Evolutionary conservation across 306 rosid species (phyloP).

Genomic region (Lathyrus aphaca): DNA sequence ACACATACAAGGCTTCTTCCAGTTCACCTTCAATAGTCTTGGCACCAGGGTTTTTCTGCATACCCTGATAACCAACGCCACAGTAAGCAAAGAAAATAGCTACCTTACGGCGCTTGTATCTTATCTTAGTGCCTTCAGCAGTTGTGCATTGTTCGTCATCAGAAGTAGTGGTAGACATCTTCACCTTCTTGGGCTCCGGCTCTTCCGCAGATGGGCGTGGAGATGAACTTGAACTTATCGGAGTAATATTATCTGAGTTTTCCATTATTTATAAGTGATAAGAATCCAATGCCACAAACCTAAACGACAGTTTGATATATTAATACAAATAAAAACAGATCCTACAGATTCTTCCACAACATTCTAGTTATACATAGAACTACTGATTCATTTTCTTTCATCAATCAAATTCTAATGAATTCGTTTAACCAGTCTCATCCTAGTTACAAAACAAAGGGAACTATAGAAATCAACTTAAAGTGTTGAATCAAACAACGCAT

Average conservation of each 20-base stretch:
- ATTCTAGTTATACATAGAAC: background rate
- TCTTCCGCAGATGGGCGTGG: conserved; percentile 46
- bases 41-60: conserved; percentile 98
- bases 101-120: conserved; percentile 82
- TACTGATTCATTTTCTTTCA: too few species aligned
- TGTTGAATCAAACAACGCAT: background rate
- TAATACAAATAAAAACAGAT: conserved; percentile 24
- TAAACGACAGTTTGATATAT: conserved; percentile 35
- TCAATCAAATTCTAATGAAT: conserved; percentile 11
- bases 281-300: conserved; percentile 45
- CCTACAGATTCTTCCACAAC: conserved; percentile 18
- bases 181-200: conserved; percentile 68
- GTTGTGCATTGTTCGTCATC: conserved; percentile 60
- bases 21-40: conserved; percentile 95
- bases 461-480: background rate
- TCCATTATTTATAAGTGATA: conserved; percentile 58
- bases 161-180: conserved; percentile 85
- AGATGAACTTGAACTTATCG: conserved; percentile 49
- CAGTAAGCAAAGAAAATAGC: conserved; percentile 90
- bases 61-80: conserved; percentile 97
- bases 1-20: conserved; percentile 74
- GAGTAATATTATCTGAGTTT: conserved; percentile 47
- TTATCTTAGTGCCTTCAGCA: conserved; percentile 45
- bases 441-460: background rate
- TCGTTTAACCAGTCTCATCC: background rate